Conservation (phyloP, 177 flowering plant species). For the Telopea speciosissima region DNA sequence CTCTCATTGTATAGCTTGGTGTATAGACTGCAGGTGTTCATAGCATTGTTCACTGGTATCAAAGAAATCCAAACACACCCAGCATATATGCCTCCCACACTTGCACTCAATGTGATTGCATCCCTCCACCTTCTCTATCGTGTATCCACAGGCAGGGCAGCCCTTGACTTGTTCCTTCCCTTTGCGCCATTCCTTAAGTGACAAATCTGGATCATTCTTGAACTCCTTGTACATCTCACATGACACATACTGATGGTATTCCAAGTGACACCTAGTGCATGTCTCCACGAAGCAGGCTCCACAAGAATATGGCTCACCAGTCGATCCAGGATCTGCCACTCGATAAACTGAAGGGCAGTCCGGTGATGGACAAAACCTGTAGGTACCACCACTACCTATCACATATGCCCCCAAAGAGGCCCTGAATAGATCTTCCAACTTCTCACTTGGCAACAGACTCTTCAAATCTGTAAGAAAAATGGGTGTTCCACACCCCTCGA, state of each 20-base stretch:
- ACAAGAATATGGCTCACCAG: constrained; percentile 53
- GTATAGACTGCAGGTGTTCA: constrained; percentile 57
- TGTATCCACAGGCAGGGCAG: constrained; percentile 63
- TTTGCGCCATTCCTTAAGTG: constrained; percentile 66
- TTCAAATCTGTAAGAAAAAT: constrained; percentile 54
- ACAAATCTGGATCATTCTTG: constrained; percentile 80
- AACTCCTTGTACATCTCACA: constrained; percentile 66
- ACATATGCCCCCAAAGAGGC: constrained; percentile 70
- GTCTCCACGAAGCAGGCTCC: constrained; percentile 79
- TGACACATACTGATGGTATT: constrained; percentile 63
- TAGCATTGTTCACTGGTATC: constrained; percentile 62
- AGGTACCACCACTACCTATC: constrained; percentile 52
- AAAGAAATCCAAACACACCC: constrained; percentile 70
- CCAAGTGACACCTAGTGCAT: constrained; percentile 75
- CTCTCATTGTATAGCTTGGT: constrained; percentile 37
- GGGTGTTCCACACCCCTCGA: constrained; percentile 44
- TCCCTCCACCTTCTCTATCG: constrained; percentile 87
- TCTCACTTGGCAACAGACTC: constrained; percentile 46
- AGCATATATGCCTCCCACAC: constrained; percentile 86
- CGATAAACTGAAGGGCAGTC: constrained; percentile 81
- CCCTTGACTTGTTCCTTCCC: constrained; percentile 75
- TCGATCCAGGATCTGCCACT: constrained; percentile 37
- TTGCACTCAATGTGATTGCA: constrained; percentile 85
- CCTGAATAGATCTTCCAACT: constrained; percentile 80
- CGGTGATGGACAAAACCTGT: constrained; percentile 83